Conservation (phyloP, 179 eudicot species). For the Vitellaria paradoxa region DNA sequence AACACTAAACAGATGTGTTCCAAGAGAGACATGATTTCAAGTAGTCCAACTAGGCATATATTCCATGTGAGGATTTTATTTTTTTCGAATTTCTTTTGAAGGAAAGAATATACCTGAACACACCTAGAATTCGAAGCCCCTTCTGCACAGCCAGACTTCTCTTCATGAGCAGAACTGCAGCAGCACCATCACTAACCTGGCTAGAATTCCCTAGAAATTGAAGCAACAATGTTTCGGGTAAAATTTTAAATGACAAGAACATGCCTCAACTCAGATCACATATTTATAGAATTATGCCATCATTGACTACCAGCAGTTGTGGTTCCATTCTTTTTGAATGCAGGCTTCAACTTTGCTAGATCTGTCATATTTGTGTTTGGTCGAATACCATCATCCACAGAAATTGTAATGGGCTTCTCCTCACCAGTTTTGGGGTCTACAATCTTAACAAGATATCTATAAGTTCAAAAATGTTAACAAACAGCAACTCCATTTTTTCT, state of each 20-base stretch:
- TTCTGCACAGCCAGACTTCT: constrained; percentile 62
- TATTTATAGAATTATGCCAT: neutral
- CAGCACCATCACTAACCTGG: constrained; percentile 95
- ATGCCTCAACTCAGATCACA: neutral
- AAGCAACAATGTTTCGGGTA: constrained; percentile 28
- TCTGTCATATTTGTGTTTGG: constrained; percentile 56
- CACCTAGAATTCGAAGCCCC: constrained; percentile 79
- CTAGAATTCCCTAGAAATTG: constrained; percentile 66
- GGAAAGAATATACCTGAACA: constrained; percentile 45
- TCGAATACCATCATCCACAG: constrained; percentile 81
- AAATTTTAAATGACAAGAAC: constrained; percentile 11
- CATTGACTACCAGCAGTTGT: constrained; percentile 77
- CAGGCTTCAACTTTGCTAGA: constrained; percentile 75
- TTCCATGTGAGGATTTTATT: neutral
- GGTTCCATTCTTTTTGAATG: constrained; percentile 72
- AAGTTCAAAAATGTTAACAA: neutral
- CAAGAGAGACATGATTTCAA: neutral
- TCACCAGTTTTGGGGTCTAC: constrained; percentile 76
- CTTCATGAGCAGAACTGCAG: constrained; percentile 85
- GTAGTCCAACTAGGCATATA: too few species aligned
- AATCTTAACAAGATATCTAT: constrained; percentile 31
- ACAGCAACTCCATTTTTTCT: too few species aligned
- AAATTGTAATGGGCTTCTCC: constrained; percentile 50
- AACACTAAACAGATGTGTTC: neutral
- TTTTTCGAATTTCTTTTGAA: neutral